Evolutionary conservation across 371 early-diverging fungal species (phyloP), one percentile per base, ranked within the genome.

Genomic region (Enterocytospora artemiae): DNA sequence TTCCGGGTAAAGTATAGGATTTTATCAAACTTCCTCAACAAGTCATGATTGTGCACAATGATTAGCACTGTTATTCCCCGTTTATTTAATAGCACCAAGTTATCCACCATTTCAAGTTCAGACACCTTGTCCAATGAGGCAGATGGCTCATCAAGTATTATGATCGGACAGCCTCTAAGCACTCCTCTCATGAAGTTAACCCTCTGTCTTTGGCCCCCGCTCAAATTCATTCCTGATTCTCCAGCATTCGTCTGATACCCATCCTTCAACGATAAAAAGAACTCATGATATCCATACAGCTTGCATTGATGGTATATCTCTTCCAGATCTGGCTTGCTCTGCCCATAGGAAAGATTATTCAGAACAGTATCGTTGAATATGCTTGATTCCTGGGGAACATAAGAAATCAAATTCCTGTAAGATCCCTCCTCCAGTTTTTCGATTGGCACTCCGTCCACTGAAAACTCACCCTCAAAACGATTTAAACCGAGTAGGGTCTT

Each of bases 171-270:
- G 56, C 81, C 74, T 76, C 83, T 85, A 45, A 88, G 75, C 5
- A 88, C 72, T 12, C 88, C 85, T 27, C 90, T 80, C 9, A 88
- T 87, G 59, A 90, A 84, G 4, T 87, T 85, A 4, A 91, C 82
- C 20, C 90, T 81, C 79, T 94, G 94, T 74, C 89, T 89, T 77
- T 95, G 93, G 20, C 97, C 95, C 24, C 85, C 85, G 58, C 77
- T 77, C 3, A 96, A 78, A 59, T 87, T 84, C 69, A 87, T 73
- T 16, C 95, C 96, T 33, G 90, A 83, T 71, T 90, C 87, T 20
- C 94, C 95, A 0, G 91, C 91, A 4, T 82, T 82, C 0, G 93
- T 89, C 0, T 90, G 82, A 76, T 94, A 95, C 54, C 70, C 65
- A 18, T 65, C 37, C 18, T 64, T 52, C 46, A 70, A 53, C 7